phyloP scores from a whole-genome alignment of 352 stramenopile species.

The Phytophthora aleatoria region DNA sequence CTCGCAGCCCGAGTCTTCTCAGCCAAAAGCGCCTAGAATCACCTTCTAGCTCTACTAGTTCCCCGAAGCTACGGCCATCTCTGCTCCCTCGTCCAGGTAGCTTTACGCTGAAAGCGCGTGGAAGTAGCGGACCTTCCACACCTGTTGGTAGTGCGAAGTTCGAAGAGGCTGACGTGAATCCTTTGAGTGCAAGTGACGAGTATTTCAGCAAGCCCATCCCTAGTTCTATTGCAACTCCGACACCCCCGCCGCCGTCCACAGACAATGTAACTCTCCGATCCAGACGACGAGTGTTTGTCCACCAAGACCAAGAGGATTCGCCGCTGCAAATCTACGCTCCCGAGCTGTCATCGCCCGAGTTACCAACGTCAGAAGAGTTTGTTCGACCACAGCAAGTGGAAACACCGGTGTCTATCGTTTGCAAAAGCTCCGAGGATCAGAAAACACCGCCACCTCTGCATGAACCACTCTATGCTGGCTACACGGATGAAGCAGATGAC shows the following conservation, averaged over 20 bases:
- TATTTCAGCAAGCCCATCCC: constrained; percentile 50
- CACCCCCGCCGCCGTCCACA: constrained; percentile 27
- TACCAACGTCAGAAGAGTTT: not conserved
- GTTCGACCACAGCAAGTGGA: constrained; percentile 3
- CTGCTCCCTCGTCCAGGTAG: constrained; percentile 22
- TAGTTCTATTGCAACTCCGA: constrained; percentile 27
- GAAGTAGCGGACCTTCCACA: constrained; percentile 22
- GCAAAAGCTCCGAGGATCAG: not conserved
- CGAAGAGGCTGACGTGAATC: constrained; percentile 22
- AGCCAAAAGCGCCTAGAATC: constrained; percentile 15
- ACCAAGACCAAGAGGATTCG: constrained; percentile 18
- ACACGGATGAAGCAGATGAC: constrained; percentile 18
- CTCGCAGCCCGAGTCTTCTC: constrained; percentile 12
- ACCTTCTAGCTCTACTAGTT: constrained; percentile 10
- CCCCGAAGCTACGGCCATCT: constrained; percentile 11
- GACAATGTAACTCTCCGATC: constrained; percentile 44
- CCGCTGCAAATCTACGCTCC: not conserved
- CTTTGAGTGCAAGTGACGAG: constrained; percentile 34
- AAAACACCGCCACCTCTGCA: not conserved
- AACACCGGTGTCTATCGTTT: not conserved
- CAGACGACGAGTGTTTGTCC: constrained; percentile 17
- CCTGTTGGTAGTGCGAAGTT: not conserved
- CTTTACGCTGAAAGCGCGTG: constrained; percentile 21
- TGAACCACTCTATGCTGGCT: constrained; percentile 8
- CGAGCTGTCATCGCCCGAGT: constrained; percentile 1